These are phyloP conservation scores for Asparagopsis taxiformis DNA, from an alignment of 31 red algal species.

Conservation along the genomic window DNA sequence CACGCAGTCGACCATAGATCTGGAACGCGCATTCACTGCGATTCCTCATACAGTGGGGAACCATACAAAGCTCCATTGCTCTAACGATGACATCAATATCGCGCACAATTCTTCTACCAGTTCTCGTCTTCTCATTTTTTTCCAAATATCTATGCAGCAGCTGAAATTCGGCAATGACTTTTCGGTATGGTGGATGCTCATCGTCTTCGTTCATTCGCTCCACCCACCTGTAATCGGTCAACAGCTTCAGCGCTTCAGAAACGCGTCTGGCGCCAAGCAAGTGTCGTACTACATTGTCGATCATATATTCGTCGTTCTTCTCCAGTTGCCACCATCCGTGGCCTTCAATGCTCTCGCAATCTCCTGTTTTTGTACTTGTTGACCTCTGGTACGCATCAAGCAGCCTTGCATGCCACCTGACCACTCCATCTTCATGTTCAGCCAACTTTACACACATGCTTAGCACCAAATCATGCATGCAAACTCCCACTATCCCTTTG, in stretches of 20 bases:
- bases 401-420: neutral
- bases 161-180: no score
- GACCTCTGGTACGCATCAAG: neutral
- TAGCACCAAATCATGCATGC: neutral
- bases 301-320: neutral
- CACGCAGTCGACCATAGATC: no score
- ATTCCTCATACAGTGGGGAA: no score
- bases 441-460: neutral
- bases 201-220: no score
- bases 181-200: no score
- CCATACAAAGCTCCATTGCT: no score
- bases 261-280: neutral
- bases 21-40: no score
- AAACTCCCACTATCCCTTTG: neutral
- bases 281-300: neutral
- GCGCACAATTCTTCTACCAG: no score
- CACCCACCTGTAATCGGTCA: no score
- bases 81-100: no score
- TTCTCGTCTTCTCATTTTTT: no score
- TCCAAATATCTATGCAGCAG: no score
- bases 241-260: neutral
- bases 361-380: neutral
- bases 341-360: neutral
- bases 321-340: neutral
- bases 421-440: neutral